Base-by-base conservation (phyloP, 2,329 filamentous ascomycete species). In the Neonectria neomacrospora region DNA sequence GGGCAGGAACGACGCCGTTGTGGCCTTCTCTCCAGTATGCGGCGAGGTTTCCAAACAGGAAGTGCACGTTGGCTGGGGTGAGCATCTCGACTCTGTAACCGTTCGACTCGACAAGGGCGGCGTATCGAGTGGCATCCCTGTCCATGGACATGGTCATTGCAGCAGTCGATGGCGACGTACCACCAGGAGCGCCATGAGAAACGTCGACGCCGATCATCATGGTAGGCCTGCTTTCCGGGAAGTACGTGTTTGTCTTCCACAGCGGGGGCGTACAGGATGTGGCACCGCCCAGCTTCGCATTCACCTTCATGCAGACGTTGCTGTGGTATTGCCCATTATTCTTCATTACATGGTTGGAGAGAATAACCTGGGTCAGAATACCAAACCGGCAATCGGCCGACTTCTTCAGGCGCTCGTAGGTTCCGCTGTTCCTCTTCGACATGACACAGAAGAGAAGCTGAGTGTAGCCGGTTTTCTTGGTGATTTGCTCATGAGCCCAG, bases 281-380 rank as follows among this genome's bases (percentile, higher is more conserved):
- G 0, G 88, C 86, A 6, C 96, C 96, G 14, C 96, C 96, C 2
- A 99, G 86, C 81, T 99, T 99, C 3, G 93, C 91, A 72, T 99
- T 98, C 68, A 99, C 89, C 81, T 99, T 99, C 93, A 99, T 96
- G 67, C 89, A 87, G 0, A 99, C 93, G 66, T 99, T 99, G 1
- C 92, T 96, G 73, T 92, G 91, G 78, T 98, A 98, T 73, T 99
- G 96, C 0, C 85, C 85, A 22, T 91, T 88, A 16, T 86, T 87
- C 75, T 90, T 91, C 39, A 80, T 72, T 1, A 95, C 91, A 63
- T 96, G 91, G 0, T 80, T 80, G 2, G 83, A 81, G 68, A 94
- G 90, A n/a, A 98, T 75, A 66, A 94, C 91, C 75, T 98, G 96
- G 0, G 93, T 93, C 0, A 93, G 84, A 14, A 94, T 86, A n/a